These are phyloP conservation scores for Pouteria glomerata DNA, from an alignment of 148 eudicot species.

Conservation along the genomic window DNA sequence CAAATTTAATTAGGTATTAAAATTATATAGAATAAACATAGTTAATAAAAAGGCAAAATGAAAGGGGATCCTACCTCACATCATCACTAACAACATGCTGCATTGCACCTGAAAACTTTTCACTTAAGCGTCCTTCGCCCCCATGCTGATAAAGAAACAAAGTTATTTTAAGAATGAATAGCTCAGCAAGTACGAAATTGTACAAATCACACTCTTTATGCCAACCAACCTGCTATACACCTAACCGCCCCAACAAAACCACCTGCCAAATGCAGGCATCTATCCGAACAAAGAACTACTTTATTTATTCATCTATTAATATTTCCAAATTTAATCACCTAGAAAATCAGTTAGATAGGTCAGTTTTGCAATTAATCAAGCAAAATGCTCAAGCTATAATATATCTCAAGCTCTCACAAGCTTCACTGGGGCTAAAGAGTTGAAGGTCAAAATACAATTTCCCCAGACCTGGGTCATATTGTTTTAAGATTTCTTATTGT, in stretches of 20 bases:
- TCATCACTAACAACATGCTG: constrained; percentile 69
- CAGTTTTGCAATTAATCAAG: neutral
- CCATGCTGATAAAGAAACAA: constrained; percentile 54
- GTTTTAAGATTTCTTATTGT: neutral
- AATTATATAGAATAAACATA: neutral
- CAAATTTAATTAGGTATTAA: constrained; percentile 14
- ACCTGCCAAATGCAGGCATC: neutral
- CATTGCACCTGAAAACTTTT: constrained; percentile 60
- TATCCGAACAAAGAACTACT: neutral
- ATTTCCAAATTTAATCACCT: neutral
- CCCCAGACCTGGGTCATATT: neutral
- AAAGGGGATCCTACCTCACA: constrained; percentile 41
- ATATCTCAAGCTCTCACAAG: neutral
- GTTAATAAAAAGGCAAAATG: neutral
- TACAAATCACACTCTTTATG: neutral
- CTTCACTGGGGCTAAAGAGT: neutral
- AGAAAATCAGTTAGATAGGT: neutral
- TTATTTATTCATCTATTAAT: neutral
- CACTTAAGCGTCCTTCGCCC: constrained; percentile 85
- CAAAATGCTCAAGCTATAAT: constrained; percentile 1
- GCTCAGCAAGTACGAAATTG: neutral
- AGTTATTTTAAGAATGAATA: neutral
- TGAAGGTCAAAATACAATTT: neutral
- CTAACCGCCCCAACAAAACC: neutral
- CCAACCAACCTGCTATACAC: neutral